Evolutionary conservation across 495 filamentous ascomycete species (phyloP), one percentile per base, ranked within the genome.

Genomic region (Emericellopsis terricola): DNA sequence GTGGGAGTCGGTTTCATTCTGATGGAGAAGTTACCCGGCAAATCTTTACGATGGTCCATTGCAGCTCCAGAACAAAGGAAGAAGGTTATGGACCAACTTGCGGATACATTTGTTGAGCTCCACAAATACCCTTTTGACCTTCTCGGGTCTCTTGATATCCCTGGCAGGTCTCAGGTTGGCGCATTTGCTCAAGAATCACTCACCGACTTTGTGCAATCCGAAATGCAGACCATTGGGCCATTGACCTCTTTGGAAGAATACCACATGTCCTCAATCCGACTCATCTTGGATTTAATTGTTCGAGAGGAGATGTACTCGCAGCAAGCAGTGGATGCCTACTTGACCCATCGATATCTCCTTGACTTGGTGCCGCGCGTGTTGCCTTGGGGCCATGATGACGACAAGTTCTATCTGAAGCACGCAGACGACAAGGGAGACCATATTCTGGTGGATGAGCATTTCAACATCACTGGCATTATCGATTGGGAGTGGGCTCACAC

Each of bases 381-480:
- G 29, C 34, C 38, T 7, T 31, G 29, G 28, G 45, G 38, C 17
- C 37, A 49, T 29, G 23, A 26, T 26, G 23, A 26, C 23, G 23
- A 26, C 23, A 42, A 38, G 23, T 64, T 58, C 40, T 66, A 55
- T 34, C 44, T 66, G 5, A 54, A 52, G 33, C 53, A 65, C 39
- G 40, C 42, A 18, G 59, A 62, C 43, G 53, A 64, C 32, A 62
- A 61, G 38, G 59, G 58, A 1, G 57, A 61, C 33, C 59, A 60
- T 30, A 48, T 65, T 21, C 45, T 69, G 2, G 45, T 65, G 16
- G 53, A 67, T 34, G 44, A 55, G 11, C 41, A 55, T 0, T 59
- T 41, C 30, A 53, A 61, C 27, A 62, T 67, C 33, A 59, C 54
- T 2, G 53, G 54, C 11, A 55, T 64, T 23, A 51, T 62, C 29